phyloP scores from a whole-genome alignment of 1,284 basidiomycete genomes.

The Rhodofomes roseus region DNA sequence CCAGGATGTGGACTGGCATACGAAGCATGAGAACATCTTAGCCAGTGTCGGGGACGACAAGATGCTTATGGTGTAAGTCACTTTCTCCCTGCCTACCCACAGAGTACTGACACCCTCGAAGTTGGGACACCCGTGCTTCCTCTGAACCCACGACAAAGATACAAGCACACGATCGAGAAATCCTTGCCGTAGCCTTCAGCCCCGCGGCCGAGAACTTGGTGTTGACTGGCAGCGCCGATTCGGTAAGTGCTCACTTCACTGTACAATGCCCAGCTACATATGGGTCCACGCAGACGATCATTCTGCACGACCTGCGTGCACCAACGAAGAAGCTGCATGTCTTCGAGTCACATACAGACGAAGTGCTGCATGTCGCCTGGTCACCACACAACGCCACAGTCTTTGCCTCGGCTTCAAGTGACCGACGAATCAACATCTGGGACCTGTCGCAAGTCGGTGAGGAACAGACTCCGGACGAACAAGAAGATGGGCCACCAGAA shows the following conservation, averaged over 20 bases:
- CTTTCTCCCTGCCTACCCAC: neutral
- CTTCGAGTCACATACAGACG: constrained; percentile 93
- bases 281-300: constrained; percentile 61
- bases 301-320: constrained; percentile 86
- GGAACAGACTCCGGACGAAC: constrained; percentile 97
- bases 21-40: constrained; percentile 81
- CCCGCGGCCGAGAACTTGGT: constrained; percentile 84
- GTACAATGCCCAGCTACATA: neutral
- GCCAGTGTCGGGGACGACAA: constrained; percentile 98
- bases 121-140: constrained; percentile 89
- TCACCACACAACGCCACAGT: constrained; percentile 90
- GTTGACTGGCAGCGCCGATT: constrained; percentile 92
- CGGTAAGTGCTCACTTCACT: constrained; percentile 44
- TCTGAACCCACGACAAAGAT: constrained; percentile 70
- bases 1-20: constrained; percentile 98
- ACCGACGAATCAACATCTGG: constrained; percentile 95
- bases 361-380: constrained; percentile 93
- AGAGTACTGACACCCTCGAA: constrained; percentile 29
- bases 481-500: constrained; percentile 96
- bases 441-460: constrained; percentile 90
- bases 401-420: constrained; percentile 90
- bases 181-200: constrained; percentile 89
- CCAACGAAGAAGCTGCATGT: constrained; percentile 83
- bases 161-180: constrained; percentile 88
- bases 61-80: constrained; percentile 82